Conservation (phyloP, 208 protist genomes). For the Leishmania mexicana region DNA sequence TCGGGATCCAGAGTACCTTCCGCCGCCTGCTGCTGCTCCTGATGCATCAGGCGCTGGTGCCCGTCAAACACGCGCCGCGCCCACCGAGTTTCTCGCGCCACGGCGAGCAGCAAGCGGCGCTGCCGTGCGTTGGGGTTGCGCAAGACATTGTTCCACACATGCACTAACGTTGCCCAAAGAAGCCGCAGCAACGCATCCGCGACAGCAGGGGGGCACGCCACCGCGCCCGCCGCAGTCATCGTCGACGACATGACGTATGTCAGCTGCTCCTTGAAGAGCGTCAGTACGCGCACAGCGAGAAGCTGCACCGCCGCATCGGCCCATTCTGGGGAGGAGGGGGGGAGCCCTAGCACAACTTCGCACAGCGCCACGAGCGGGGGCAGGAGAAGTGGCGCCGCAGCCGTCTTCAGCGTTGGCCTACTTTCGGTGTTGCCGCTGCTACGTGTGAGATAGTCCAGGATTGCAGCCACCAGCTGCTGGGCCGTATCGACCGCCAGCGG, state of each 20-base stretch:
- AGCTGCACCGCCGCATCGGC: slow-evolving; percentile 64
- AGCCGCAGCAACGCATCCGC: slow-evolving; percentile 39
- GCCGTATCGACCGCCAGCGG: slow-evolving; percentile 22
- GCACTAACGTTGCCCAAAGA: slow-evolving; percentile 51
- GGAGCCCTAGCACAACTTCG: slow-evolving; percentile 28
- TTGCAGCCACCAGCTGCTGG: slow-evolving; percentile 25
- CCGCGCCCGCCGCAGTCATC: not conserved
- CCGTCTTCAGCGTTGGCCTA: slow-evolving; percentile 33
- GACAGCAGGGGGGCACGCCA: slow-evolving; percentile 1
- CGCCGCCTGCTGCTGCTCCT: slow-evolving; percentile 1
- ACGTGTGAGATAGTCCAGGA: slow-evolving; percentile 15
- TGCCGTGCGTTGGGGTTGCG: slow-evolving; percentile 60
- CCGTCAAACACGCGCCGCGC: slow-evolving; percentile 39
- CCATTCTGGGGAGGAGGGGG: slow-evolving; percentile 38
- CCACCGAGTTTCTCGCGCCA: slow-evolving; percentile 22
- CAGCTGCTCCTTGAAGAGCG: slow-evolving; percentile 43
- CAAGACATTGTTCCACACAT: slow-evolving; percentile 66
- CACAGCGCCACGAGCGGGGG: slow-evolving; percentile 67
- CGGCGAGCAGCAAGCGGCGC: slow-evolving; percentile 34
- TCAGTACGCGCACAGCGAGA: slow-evolving; percentile 59
- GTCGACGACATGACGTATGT: slow-evolving; percentile 11
- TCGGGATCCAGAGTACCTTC: not conserved
- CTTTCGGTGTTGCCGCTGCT: slow-evolving; percentile 4
- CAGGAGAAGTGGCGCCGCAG: slow-evolving; percentile 45
- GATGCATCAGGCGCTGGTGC: slow-evolving; percentile 14